Percentiles rank a stretch among this genome's conserved stretches.
These are phyloP conservation scores for Coffea humblotiana DNA, from an alignment of 305 asterid species.

Conservation along the genomic window DNA sequence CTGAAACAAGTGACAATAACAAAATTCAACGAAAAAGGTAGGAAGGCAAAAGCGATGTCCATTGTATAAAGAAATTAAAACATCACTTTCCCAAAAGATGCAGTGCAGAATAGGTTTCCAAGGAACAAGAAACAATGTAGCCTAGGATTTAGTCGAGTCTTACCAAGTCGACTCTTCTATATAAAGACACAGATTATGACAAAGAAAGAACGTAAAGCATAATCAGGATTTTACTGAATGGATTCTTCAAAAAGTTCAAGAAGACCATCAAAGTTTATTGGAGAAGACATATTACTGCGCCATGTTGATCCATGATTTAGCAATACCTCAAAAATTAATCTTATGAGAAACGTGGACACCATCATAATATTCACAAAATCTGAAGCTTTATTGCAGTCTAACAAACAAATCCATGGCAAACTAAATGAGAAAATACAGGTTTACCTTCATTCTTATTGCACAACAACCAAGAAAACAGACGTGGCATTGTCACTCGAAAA, in stretches of 20 bases:
- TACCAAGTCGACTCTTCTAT: background rate
- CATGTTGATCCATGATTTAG: background rate
- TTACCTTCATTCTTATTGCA: background rate
- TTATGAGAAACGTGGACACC: background rate
- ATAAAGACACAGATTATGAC: background rate
- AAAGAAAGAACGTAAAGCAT: background rate
- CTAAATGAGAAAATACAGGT: background rate
- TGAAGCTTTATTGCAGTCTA: background rate
- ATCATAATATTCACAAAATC: background rate
- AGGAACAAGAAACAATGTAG: background rate
- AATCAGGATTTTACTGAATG: no score
- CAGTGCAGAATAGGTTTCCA: background rate
- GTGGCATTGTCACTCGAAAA: background rate
- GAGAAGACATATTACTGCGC: background rate
- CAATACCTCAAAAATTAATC: background rate
- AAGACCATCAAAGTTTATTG: no score
- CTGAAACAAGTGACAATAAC: conserved; percentile 31
- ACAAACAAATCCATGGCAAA: background rate
- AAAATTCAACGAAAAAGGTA: conserved; percentile 2
- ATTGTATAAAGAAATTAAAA: background rate
- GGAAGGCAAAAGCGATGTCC: background rate
- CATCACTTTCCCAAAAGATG: background rate
- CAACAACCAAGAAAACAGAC: background rate
- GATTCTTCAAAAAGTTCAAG: no score
- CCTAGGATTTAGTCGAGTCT: background rate